A percentile compares a stretch with the other conserved stretches of the same genome.
phyloP scores from a whole-genome alignment of 148 eudicot species.

The Diospyros lotus region DNA sequence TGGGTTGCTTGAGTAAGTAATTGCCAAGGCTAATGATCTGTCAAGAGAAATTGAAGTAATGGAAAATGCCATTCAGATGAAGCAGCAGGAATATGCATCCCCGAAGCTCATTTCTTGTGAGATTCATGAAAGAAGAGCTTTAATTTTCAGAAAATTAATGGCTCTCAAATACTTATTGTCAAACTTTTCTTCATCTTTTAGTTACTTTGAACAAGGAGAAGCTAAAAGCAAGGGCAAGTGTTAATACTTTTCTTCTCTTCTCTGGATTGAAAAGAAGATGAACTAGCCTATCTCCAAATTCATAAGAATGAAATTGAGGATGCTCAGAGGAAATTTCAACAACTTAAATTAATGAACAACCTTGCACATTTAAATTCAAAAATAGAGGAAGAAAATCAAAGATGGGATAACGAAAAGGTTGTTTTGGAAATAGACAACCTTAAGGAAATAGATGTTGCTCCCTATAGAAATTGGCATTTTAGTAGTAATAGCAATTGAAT shows the following conservation, averaged over 20 bases:
- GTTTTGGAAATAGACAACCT: slow-evolving; percentile 75
- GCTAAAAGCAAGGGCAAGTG: slow-evolving; percentile 46
- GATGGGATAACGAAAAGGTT: slow-evolving; percentile 66
- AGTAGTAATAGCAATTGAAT: slow-evolving; percentile 68
- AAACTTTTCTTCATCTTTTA: slow-evolving; percentile 53
- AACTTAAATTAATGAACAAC: slow-evolving; percentile 44
- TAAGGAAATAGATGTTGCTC: slow-evolving; percentile 35
- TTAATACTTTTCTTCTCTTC: slow-evolving; percentile 33
- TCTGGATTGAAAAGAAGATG: slow-evolving; percentile 38
- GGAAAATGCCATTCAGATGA: slow-evolving; percentile 38
- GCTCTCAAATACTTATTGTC: slow-evolving; percentile 59
- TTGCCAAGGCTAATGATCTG: slow-evolving; percentile 26
- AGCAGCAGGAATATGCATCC: slow-evolving; percentile 41
- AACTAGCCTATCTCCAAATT: slow-evolving; percentile 34
- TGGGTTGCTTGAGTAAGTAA: slow-evolving; percentile 51
- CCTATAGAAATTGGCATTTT: slow-evolving; percentile 45
- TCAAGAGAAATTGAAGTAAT: slow-evolving; percentile 40
- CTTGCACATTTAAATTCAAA: slow-evolving; percentile 39
- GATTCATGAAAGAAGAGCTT: slow-evolving; percentile 33
- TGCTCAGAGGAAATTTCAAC: slow-evolving; percentile 39
- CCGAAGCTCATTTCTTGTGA: slow-evolving; percentile 35
- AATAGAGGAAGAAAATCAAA: slow-evolving; percentile 60
- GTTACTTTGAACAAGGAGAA: slow-evolving; percentile 81
- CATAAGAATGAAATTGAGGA: slow-evolving; percentile 36
- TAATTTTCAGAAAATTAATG: slow-evolving; percentile 48